phyloP scores from a whole-genome alignment of 371 early-diverging fungal genomes.

The Catenaria anguillulae region DNA sequence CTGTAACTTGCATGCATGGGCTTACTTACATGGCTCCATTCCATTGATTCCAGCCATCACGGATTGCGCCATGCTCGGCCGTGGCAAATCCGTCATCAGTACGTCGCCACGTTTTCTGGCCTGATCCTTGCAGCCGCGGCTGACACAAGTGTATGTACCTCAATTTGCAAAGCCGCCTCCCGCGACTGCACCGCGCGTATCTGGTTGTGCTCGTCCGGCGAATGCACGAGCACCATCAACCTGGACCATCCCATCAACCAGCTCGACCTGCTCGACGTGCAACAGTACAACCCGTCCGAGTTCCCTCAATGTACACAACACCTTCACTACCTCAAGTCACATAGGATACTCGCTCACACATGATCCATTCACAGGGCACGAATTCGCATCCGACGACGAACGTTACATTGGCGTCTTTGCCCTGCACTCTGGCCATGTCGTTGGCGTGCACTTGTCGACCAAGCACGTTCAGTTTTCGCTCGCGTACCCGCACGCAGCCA shows the following conservation, averaged over 20 bases:
- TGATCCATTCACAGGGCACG: background rate
- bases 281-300: background rate
- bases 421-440: background rate
- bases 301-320: background rate
- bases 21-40: no score
- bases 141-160: no score
- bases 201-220: background rate
- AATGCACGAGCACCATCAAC: no score
- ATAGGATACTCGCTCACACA: no score
- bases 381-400: background rate
- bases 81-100: background rate
- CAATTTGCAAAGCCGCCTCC: constrained; percentile 2
- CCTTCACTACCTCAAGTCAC: background rate
- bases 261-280: background rate
- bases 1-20: no score
- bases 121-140: no score
- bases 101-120: no score
- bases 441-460: background rate
- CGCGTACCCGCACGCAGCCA: background rate
- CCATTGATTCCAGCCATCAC: background rate
- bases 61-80: background rate
- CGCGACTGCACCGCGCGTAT: constrained; percentile 5
- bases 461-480: background rate
- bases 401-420: background rate
- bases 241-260: background rate